Base-by-base conservation (phyloP, 1,284 basidiomycete species). In the Hypsizygus ulmarius region DNA sequence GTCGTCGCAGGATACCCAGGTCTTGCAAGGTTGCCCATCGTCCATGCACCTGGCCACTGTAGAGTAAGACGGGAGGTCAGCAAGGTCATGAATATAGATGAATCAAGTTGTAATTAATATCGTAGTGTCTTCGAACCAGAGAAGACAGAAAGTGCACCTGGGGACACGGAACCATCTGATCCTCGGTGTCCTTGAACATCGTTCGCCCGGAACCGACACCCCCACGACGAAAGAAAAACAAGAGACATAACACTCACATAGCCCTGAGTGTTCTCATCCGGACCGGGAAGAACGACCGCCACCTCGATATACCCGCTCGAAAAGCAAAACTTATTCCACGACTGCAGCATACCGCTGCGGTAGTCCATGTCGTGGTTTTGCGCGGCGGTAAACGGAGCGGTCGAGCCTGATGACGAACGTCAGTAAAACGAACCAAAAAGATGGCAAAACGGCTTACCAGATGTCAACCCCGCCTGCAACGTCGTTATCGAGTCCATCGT, bases 291-390 rank as follows among this genome's bases (percentile, higher is more conserved):
- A 0, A 64, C 64, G 1, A 72, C 67, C 5, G 62, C 64, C 40
- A 81, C 84, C 66, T 84, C 82, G 45, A 89, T 78, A 61, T 87
- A 87, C 12, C 71, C 71, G 16, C 62, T 68, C 33, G 72, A 67
- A 67, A 94, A 95, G 64, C 92, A 95, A 64, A 94, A 87, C 68
- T 94, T 90, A 66, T 90, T 90, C 87, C 89, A 89, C 50, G 71
- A 76, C 62, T 83, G 79, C 2, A 87, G 58, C 81, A 86, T 85
- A 1, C 81, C 84, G 35, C 76, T 78, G 27, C 77, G 74, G 65
- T 86, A 93, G 50, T 78, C 73, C 53, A 92, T 72, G 10, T 73
- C 74, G 60, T 93, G 82, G 47, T 82, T 82, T 5, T 69, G 57
- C 0, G 50, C 66, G 0, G 51, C 11, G 1, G 69, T 70, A 47